phyloP scores from a whole-genome alignment of 1,284 basidiomycete genomes.

The Ganoderma lucidum region DNA sequence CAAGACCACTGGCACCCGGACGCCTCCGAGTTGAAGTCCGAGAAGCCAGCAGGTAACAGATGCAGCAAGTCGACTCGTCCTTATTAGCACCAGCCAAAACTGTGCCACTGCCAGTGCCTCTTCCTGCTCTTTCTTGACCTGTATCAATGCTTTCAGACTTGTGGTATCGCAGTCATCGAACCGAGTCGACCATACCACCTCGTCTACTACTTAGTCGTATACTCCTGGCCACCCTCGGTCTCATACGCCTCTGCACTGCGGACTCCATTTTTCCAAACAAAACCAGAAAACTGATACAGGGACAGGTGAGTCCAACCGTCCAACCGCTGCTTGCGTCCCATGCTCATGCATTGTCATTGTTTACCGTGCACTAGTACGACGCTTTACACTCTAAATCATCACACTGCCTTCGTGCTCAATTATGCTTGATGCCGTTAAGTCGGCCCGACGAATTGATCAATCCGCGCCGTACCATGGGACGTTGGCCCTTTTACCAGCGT shows the following conservation, averaged over 20 bases:
- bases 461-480: not conserved
- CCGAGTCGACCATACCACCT: not conserved
- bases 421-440: not conserved
- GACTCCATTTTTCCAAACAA: not conserved
- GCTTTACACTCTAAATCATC: not conserved
- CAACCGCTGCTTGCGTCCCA: not conserved
- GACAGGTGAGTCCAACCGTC: not conserved
- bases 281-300: not conserved
- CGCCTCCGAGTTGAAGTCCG: too few species aligned
- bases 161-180: not conserved
- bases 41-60: not conserved
- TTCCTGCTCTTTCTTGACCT: not conserved
- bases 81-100: not conserved
- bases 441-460: constrained; percentile 3
- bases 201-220: not conserved
- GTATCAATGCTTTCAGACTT: not conserved
- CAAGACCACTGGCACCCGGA: not conserved
- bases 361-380: not conserved
- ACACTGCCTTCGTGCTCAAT: not conserved
- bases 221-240: too few species aligned
- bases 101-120: not conserved
- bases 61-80: not conserved
- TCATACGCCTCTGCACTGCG: not conserved
- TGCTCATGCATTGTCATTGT: too few species aligned
- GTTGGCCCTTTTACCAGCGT: not conserved